Evolutionary conservation across 495 filamentous ascomycete genomes (phyloP).

Genomic region (Extremus antarcticus): DNA sequence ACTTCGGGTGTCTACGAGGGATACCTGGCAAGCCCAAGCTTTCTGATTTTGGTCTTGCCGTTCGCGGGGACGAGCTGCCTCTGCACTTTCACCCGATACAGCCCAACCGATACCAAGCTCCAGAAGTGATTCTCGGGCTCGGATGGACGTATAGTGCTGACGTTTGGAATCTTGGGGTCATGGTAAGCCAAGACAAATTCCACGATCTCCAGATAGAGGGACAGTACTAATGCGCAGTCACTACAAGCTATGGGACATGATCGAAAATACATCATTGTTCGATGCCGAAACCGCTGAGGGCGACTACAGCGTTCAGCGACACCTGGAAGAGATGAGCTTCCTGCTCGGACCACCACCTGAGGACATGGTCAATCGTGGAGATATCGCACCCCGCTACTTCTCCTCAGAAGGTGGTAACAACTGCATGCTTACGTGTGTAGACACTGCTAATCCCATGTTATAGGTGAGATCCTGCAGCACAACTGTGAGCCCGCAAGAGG

Average conservation of each 20-base stretch:
- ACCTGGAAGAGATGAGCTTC: background rate
- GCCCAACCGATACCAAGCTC: background rate
- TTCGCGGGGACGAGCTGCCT: background rate
- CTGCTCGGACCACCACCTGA: background rate
- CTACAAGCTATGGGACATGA: background rate
- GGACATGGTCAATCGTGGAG: background rate
- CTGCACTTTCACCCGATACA: background rate
- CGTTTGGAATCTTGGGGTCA: background rate
- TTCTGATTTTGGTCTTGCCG: background rate
- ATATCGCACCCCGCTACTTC: background rate
- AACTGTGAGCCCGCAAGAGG: background rate
- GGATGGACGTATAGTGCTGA: background rate
- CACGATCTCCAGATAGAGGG: no score
- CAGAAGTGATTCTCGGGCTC: background rate
- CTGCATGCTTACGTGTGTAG: background rate
- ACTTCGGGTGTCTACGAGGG: background rate
- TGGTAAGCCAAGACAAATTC: no score
- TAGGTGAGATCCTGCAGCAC: background rate
- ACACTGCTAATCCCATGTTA: background rate
- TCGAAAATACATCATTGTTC: background rate
- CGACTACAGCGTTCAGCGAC: background rate
- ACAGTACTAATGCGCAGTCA: background rate
- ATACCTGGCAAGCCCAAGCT: background rate
- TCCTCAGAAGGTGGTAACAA: background rate
- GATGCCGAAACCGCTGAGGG: background rate